These are phyloP conservation scores for Bruguiera hainesii DNA, from an alignment of 441 rosid genomes.

Conservation along the genomic window DNA sequence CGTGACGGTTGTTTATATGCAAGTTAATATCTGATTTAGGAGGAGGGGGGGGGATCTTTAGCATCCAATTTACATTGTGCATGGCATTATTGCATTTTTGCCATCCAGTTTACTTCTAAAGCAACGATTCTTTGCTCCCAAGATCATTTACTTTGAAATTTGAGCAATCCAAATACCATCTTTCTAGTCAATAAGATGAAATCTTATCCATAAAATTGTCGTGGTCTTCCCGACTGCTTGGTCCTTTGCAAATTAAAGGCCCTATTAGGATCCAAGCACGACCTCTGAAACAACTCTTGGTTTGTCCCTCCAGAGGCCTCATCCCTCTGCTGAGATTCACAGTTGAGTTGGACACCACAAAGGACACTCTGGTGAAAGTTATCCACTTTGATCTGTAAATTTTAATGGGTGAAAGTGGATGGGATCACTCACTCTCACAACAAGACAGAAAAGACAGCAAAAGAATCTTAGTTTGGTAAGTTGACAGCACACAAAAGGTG, in stretches of 20 bases:
- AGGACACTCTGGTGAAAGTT: conserved; percentile 22
- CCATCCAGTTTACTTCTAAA: too few species aligned
- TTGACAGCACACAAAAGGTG: conserved; percentile 38
- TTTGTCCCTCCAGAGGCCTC: neutral
- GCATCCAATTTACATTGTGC: too few species aligned
- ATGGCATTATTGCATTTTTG: too few species aligned
- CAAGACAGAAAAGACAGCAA: conserved; percentile 34
- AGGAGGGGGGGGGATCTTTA: too few species aligned
- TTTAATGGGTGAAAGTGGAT: conserved; percentile 27
- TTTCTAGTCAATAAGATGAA: too few species aligned
- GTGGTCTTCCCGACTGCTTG: too few species aligned
- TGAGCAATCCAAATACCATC: too few species aligned
- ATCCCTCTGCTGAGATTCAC: conserved; percentile 23
- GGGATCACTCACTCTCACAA: conserved; percentile 20
- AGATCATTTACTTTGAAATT: too few species aligned
- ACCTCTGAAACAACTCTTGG: neutral
- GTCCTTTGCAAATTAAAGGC: neutral
- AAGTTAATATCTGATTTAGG: too few species aligned
- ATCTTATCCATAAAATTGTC: too few species aligned
- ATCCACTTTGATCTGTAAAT: conserved; percentile 33
- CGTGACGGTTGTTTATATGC: too few species aligned
- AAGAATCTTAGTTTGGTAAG: conserved; percentile 30
- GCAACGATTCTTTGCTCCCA: too few species aligned
- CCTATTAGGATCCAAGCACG: neutral
- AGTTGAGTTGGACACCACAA: conserved; percentile 12